Base-by-base conservation (phyloP, 2,329 filamentous ascomycete species). In the Arthrinium puccinioides region DNA sequence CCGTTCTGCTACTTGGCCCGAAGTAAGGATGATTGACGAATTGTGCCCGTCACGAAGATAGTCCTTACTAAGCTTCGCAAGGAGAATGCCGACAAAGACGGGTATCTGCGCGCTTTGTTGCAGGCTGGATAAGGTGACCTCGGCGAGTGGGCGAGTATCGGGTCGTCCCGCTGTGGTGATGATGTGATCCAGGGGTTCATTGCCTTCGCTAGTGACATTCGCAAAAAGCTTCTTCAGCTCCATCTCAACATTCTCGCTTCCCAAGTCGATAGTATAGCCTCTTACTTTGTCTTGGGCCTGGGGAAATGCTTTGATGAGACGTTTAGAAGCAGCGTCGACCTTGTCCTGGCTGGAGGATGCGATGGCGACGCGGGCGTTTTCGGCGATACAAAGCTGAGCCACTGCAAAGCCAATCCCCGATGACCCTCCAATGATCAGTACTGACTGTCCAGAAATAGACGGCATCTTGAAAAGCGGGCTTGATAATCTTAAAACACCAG, bases 401-500 rank as follows among this genome's bases (percentile, higher is more conserved):
- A 79, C 73, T 38, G 61, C 67, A 44, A 69, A 76, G 21, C 79
- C 80, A 27, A 84, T 78, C 36, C 80, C 80, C 13, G 72, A 69
- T 3, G 74, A 73, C 27, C 77, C 81, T 30, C 80, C 80, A 32
- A 84, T 66, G 50, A 84, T 59, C 27, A 85, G 70, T 47, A 81
- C 56, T 42, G 23, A 41, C 5, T 49, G 45, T 19, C 34, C 37
- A 7, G 30, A 57, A 62, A 49, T 46, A 3, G 45, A 33, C 27
- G 47, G 43, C 45, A 49, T 49, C 16, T 60, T 54, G n/a, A n/a
- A n/a, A n/a, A n/a, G n/a, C n/a, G n/a, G n/a, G n/a, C n/a, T n/a
- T n/a, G n/a, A n/a, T n/a, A n/a, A n/a, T n/a, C n/a, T n/a, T n/a
- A n/a, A n/a, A n/a, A n/a, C n/a, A n/a, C n/a, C n/a, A n/a, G n/a